A percentile compares a stretch with the other conserved stretches of the same genome.
Conservation (phyloP, 306 rosid genomes). For the Alnus rubra region DNA sequence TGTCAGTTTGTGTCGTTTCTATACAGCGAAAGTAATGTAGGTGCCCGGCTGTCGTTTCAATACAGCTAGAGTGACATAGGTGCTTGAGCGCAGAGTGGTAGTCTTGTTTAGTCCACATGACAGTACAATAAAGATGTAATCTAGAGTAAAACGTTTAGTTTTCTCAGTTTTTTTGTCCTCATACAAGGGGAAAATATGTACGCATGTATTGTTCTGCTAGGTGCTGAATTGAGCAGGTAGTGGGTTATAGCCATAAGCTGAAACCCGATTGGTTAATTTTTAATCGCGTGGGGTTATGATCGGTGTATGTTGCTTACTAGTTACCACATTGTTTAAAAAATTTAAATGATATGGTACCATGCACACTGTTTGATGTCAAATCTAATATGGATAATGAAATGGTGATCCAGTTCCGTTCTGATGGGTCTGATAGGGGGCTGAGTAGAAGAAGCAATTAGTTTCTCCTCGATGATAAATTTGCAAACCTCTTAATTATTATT, state of each 20-base stretch:
- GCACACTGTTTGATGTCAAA: too few species aligned
- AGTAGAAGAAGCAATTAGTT: too few species aligned
- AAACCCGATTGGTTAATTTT: neutral
- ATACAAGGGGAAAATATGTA: neutral
- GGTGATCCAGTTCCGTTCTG: neutral
- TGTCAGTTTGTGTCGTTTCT: neutral
- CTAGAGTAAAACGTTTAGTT: neutral
- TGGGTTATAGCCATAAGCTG: neutral
- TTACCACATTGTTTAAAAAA: neutral
- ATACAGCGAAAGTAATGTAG: neutral
- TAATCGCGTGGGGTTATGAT: neutral
- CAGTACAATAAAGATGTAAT: neutral
- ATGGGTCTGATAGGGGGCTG: too few species aligned
- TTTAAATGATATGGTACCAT: neutral
- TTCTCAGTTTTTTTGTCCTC: neutral
- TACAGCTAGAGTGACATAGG: neutral
- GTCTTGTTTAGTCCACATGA: neutral
- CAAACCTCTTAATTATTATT: neutral
- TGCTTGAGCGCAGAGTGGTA: neutral
- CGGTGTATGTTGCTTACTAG: neutral
- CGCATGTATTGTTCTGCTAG: constrained; percentile 2
- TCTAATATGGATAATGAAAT: too few species aligned
- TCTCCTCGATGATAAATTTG: neutral
- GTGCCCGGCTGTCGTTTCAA: neutral
- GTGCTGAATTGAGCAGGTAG: neutral